Evolutionary conservation across 768 basidiomycete genomes (phyloP).

Genomic region (Baorangia bicolor): DNA sequence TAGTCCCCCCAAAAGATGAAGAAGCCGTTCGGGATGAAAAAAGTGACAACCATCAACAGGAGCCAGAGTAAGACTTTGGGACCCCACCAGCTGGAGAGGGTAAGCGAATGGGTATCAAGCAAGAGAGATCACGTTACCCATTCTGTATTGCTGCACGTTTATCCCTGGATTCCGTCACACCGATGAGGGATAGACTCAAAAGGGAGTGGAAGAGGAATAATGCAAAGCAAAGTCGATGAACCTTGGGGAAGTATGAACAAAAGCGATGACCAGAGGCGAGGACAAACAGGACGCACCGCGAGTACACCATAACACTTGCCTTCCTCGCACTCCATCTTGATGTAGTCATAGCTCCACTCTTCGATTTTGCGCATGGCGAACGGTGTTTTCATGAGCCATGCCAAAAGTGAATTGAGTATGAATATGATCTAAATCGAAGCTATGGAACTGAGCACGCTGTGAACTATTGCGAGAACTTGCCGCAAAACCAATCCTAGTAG

Average conservation of each 20-base stretch:
- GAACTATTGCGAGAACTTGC: constrained; percentile 43
- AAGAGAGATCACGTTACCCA: constrained; percentile 54
- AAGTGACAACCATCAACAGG: constrained; percentile 73
- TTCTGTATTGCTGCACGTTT: constrained; percentile 97
- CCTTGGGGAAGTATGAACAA: constrained; percentile 39
- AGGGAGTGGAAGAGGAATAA: constrained; percentile 85
- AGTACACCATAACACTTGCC: constrained; percentile 96
- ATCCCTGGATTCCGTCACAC: constrained; percentile 85
- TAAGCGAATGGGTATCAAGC: constrained; percentile 14
- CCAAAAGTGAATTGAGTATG: constrained; percentile 90
- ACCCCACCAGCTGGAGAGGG: constrained; percentile 86
- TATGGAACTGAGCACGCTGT: neutral
- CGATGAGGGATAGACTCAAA: constrained; percentile 75
- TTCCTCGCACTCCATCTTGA: constrained; percentile 94
- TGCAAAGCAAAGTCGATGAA: constrained; percentile 97
- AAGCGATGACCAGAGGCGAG: neutral
- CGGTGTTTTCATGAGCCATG: constrained; percentile 95
- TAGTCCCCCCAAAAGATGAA: constrained; percentile 99
- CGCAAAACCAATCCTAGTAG: constrained; percentile 93
- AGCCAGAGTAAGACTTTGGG: constrained; percentile 93
- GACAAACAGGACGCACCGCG: constrained; percentile 56
- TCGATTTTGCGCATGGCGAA: constrained; percentile 83
- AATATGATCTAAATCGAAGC: constrained; percentile 77
- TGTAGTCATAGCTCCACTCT: constrained; percentile 93
- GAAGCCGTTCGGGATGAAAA: constrained; percentile 96